Evolutionary conservation across 257 asterid species (phyloP), one percentile per base, ranked within the genome.

Genomic region (Solanum dulcamara): DNA sequence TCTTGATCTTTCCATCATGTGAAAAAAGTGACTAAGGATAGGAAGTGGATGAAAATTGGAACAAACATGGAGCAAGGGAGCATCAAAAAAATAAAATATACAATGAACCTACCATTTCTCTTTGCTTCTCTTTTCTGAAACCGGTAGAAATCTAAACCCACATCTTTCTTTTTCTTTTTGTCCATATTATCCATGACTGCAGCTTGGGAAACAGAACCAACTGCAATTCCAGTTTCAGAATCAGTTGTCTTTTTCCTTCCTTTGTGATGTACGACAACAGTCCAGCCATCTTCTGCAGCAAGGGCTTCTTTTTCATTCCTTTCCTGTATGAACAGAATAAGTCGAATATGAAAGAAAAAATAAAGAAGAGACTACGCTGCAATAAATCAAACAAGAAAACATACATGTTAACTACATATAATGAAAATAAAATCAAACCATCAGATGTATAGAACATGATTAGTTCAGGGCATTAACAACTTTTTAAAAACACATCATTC

Each of bases 281-380:
- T 92, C 98, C 98, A 97, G 83, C 99, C 99, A 87, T 93, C 98
- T 85, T 93, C 98, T 55, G 94, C 98, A 84, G 93, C 94, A 85
- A 87, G 92, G 83, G 95, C 93, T 91, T 93, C 97, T 85, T 89
- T 91, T 89, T 91, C 96, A 72, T 84, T 86, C 89, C 88, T 95
- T 87, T 93, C 98, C 99, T 97, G 97, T 82, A 84, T n/a, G 74
- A 87, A 85, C 48, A 67, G 74, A 60, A 28, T 59, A 59, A 59
- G 67, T 32, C 17, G 46, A 68, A 85, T 79, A 51, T 22, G 38
- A 51, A 68, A 22, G 35, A 79, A 77, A 38, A 87, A 86, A 57
- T 86, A 75, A 79, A 79, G 28, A 75, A 59, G 30, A 59, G 32
- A 59, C 67, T 59, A n/a, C 67, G 4, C 67, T 59, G 32, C 67